phyloP scores from a whole-genome alignment of 192 early-diverging fungal species.

The Coemansia sp. region DNA sequence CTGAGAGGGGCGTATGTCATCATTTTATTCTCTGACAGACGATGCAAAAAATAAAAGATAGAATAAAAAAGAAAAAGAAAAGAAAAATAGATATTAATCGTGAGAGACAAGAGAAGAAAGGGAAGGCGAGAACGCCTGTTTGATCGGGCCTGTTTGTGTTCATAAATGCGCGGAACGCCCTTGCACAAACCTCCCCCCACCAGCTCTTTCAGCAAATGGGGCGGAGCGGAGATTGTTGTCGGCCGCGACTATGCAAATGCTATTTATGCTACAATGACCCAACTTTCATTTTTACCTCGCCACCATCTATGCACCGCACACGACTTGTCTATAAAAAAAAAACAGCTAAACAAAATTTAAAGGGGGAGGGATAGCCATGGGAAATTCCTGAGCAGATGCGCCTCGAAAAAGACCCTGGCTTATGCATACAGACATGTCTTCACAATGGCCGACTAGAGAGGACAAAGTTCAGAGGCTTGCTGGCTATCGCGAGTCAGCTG shows the following conservation, averaged over 20 bases:
- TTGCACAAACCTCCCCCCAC: background rate
- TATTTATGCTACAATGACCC: background rate
- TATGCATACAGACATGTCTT: background rate
- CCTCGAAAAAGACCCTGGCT: background rate
- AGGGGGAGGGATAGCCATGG: background rate
- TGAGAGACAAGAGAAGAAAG: background rate
- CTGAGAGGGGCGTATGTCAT: slow-evolving; percentile 34
- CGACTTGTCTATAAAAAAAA: background rate
- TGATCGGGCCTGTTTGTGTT: background rate
- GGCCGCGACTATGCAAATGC: background rate
- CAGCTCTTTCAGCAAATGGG: background rate
- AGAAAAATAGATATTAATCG: background rate
- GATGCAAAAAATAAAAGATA: background rate
- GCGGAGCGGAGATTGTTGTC: background rate
- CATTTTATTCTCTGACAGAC: background rate
- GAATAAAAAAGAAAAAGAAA: background rate
- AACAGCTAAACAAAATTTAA: background rate
- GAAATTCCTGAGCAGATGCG: background rate
- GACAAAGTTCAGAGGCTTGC: background rate
- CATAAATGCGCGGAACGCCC: background rate
- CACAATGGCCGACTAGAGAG: background rate
- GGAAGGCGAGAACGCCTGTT: background rate
- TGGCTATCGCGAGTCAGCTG: background rate
- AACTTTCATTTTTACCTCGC: background rate
- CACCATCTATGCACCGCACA: background rate